phyloP scores from a whole-genome alignment of 192 early-diverging fungal genomes.

The Chytriomyces hyalinus region DNA sequence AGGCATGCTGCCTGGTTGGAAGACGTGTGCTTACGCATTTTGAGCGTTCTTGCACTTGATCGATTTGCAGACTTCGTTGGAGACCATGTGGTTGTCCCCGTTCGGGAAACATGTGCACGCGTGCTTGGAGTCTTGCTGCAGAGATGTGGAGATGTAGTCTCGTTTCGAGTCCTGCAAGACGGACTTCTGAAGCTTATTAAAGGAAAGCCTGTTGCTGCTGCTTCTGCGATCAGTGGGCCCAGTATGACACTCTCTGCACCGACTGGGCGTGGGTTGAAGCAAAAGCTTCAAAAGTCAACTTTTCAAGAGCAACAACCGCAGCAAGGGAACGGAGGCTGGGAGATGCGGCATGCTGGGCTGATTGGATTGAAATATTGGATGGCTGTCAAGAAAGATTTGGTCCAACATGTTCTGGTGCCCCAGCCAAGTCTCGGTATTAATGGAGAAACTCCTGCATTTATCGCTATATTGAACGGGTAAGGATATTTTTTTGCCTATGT shows the following conservation, averaged over 20 bases:
- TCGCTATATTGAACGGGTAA: conserved; percentile 81
- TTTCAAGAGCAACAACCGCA: not conserved
- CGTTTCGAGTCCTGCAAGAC: conserved; percentile 59
- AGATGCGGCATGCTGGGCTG: conserved; percentile 89
- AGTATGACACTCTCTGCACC: not conserved
- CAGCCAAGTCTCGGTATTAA: not conserved
- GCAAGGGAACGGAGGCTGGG: conserved; percentile 67
- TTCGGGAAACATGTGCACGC: conserved; percentile 91
- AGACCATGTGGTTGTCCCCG: conserved; percentile 93
- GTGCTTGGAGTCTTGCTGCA: conserved; percentile 73
- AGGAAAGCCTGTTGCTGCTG: conserved; percentile 6
- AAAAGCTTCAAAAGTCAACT: not conserved
- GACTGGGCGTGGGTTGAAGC: not conserved
- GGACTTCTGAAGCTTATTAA: conserved; percentile 66
- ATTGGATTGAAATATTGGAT: conserved; percentile 94
- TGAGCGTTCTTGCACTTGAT: conserved; percentile 94
- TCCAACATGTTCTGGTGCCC: conserved; percentile 69
- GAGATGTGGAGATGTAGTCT: conserved; percentile 55
- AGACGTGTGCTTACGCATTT: conserved; percentile 85
- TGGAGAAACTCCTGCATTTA: conserved; percentile 64
- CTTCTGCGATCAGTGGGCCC: no score
- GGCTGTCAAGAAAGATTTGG: conserved; percentile 86
- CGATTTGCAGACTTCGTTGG: conserved; percentile 96
- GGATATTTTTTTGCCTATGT: not conserved
- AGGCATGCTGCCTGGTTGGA: conserved; percentile 83